Percentiles rank a stretch among this genome's conserved stretches.
Conservation (phyloP, 768 basidiomycete species). For the Auriscalpium microsporum region DNA sequence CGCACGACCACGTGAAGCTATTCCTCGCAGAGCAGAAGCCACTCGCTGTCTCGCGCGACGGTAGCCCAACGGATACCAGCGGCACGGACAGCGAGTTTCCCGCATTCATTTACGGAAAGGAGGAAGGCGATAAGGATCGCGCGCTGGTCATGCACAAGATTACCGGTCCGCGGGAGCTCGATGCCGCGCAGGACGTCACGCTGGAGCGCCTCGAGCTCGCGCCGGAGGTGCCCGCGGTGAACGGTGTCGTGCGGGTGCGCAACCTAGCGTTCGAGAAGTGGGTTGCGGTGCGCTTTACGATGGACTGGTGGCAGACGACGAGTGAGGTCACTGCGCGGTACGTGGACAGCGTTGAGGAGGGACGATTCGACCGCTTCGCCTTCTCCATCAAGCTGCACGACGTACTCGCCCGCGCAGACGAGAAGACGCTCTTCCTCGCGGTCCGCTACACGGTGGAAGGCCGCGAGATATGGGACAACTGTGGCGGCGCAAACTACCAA, state of each 20-base stretch:
- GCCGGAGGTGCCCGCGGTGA: slow-evolving; percentile 43
- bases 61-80: slow-evolving; percentile 79
- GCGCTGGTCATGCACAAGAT: slow-evolving; percentile 51
- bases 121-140: slow-evolving; percentile 23
- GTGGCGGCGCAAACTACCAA: slow-evolving; percentile 68
- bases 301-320: slow-evolving; percentile 94
- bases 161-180: slow-evolving; percentile 49
- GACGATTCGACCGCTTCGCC: slow-evolving; percentile 59
- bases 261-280: slow-evolving; percentile 86
- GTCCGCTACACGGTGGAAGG: slow-evolving; percentile 64
- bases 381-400: slow-evolving; percentile 77
- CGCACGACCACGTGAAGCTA: slow-evolving; percentile 87
- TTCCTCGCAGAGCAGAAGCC: slow-evolving; percentile 95
- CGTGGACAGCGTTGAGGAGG: slow-evolving; percentile 32
- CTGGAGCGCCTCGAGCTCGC: slow-evolving; percentile 50
- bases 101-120: slow-evolving; percentile 50
- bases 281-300: slow-evolving; percentile 84
- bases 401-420: slow-evolving; percentile 66
- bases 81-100: slow-evolving; percentile 76
- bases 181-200: slow-evolving; percentile 36
- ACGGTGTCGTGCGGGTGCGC: slow-evolving; percentile 70
- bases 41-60: slow-evolving; percentile 83
- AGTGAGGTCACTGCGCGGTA: slow-evolving; percentile 83
- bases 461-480: slow-evolving; percentile 90
- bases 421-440: slow-evolving; percentile 75